Base-by-base conservation (phyloP, 306 rosid genomes). In the Fragaria nilgerrensis region DNA sequence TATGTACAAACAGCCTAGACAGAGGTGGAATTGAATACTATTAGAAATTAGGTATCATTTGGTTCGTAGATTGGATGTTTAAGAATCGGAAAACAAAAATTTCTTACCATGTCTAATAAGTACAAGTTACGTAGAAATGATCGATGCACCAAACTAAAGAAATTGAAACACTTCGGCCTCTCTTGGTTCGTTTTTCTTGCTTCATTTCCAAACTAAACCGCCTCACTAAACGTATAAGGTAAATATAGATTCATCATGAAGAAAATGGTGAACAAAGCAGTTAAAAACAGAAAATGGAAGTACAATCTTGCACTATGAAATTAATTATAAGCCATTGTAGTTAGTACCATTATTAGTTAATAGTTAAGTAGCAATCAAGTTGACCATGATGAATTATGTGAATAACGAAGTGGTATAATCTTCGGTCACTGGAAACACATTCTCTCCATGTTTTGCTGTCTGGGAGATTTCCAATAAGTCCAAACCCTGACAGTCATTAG, bases 381-480 rank as follows among this genome's bases (percentile, higher is more conserved):
- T 92, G 93, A 92, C 95, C 81, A 69, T 52, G 74, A 84, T 82
- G 29, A 79, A 77, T 84, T 52, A 84, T 71, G 84, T 67, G 73
- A 77, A 81, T 61, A 68, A 65, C 23, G 11, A 45, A 58, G 78
- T 47, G 55, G 55, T 36, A 72, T 47, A 36, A 75, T 79, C 56
- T 85, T 78, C 82, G 13, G 64, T 75, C 34, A 69, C 84, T 85
- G 72, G 68, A 79, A 83, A 92, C 92, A 90, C 90, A 87, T 92
- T 88, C 96, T 79, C 80, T 78, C 90, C 96, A 90, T 88, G 97
- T 88, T 92, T 83, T 78, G 78, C 82, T 90, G 96, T 88, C 96
- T 85, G 23, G 49, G 49, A 79, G 74, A 83, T 79, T 82, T 83
- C 83, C 67, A 88, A 87, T 82, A 79, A 80, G 78, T 88, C 93